Conservation (phyloP, 108 stramenopile species). For the Bacterosira constricta region DNA sequence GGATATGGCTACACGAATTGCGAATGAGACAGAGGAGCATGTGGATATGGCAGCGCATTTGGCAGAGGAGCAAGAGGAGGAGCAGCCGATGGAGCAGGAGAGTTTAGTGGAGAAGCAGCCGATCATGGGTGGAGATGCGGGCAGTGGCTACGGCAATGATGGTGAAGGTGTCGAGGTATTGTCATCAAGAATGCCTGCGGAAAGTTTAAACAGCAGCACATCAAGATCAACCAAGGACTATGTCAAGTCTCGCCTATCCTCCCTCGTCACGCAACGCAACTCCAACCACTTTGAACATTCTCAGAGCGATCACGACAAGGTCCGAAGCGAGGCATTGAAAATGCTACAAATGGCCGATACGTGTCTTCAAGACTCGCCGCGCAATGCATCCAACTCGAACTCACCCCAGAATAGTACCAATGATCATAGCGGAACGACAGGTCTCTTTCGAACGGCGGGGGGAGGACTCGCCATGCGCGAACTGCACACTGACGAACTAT, state of each 20-base stretch:
- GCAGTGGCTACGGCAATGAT: not conserved
- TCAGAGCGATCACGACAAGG: conserved; percentile 22
- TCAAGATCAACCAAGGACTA: conserved; percentile 15
- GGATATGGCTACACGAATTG: conserved; percentile 41
- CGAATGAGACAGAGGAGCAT: conserved; percentile 6
- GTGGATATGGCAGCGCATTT: not conserved
- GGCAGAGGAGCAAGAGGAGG: not conserved
- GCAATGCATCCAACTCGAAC: not conserved
- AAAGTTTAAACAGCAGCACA: no score
- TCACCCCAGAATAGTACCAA: not conserved
- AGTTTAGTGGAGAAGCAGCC: not conserved
- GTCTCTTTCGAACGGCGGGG: conserved; percentile 38
- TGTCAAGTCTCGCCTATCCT: conserved; percentile 30
- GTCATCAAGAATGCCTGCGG: no score
- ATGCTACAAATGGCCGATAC: conserved; percentile 47
- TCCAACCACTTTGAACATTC: not conserved
- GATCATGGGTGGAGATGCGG: not conserved
- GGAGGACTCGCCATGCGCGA: conserved; percentile 49
- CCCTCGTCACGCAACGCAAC: not conserved
- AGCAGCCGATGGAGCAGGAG: not conserved
- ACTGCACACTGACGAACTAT: conserved; percentile 21
- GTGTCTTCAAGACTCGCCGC: conserved; percentile 14
- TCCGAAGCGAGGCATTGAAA: conserved; percentile 43
- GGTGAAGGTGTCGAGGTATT: not conserved
- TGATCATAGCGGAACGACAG: conserved; percentile 24